A percentile compares a stretch with the other conserved stretches of the same genome.
phyloP scores from a whole-genome alignment of 805 yeast genomes.

The Priceomyces medius region DNA sequence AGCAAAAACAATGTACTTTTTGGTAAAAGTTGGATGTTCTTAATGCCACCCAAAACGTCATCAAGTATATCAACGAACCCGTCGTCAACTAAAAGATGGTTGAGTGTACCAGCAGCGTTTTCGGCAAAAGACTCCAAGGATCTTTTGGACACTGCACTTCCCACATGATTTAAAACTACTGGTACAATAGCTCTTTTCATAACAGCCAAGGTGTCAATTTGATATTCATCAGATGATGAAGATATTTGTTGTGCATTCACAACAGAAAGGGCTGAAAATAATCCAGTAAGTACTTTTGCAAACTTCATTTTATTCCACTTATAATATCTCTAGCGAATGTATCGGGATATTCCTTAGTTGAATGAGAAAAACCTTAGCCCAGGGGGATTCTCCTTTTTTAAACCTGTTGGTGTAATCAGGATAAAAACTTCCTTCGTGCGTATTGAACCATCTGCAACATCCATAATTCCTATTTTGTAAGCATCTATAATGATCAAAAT shows the following conservation, averaged over 20 bases:
- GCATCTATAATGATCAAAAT: too few relatives aligned
- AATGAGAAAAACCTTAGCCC: too few relatives aligned
- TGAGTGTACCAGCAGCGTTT: constrained; percentile 28
- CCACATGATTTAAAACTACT: background rate
- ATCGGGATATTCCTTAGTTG: too few relatives aligned
- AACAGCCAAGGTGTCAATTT: background rate
- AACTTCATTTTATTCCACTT: constrained; percentile 2
- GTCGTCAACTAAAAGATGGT: constrained; percentile 21
- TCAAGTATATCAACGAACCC: constrained; percentile 22
- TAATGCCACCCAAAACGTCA: constrained; percentile 21
- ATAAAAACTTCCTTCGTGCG: too few relatives aligned
- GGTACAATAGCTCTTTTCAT: background rate
- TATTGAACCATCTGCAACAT: too few relatives aligned
- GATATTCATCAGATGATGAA: constrained; percentile 1
- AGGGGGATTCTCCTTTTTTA: too few relatives aligned
- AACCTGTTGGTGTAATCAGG: too few relatives aligned
- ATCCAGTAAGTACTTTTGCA: background rate
- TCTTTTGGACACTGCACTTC: background rate
- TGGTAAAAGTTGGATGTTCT: constrained; percentile 24
- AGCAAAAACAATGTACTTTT: constrained; percentile 21
- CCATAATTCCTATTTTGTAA: too few relatives aligned
- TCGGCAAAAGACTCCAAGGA: constrained; percentile 13
- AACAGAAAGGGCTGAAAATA: background rate
- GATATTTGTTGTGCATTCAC: background rate
- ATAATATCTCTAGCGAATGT: too few relatives aligned